These are phyloP conservation scores for Phytopythium kandeliae DNA, from an alignment of 352 stramenopile genomes.

Conservation along the genomic window DNA sequence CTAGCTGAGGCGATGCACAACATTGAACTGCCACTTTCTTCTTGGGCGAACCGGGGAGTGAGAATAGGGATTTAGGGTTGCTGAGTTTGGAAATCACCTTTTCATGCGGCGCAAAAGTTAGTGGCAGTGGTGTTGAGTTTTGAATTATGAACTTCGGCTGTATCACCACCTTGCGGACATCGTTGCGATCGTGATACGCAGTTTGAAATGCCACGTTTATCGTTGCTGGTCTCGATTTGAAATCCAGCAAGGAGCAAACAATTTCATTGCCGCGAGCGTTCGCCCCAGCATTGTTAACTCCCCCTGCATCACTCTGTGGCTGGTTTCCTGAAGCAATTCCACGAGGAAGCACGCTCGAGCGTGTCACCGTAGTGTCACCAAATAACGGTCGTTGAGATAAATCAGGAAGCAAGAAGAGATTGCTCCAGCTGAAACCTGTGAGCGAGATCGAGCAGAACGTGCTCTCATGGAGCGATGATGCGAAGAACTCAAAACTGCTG, in stretches of 20 bases:
- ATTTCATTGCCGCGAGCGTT: slow-evolving; percentile 16
- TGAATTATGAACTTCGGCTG: slow-evolving; percentile 58
- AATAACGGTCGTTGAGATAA: slow-evolving; percentile 10
- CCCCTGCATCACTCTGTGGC: slow-evolving; percentile 1
- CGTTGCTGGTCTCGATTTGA: slow-evolving; percentile 47
- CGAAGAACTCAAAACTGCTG: slow-evolving; percentile 47
- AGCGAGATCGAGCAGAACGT: slow-evolving; percentile 78
- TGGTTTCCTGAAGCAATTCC: neutral
- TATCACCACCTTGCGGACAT: slow-evolving; percentile 51
- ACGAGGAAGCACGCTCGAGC: neutral
- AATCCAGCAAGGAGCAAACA: slow-evolving; percentile 51
- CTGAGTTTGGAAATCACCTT: slow-evolving; percentile 48
- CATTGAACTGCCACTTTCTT: slow-evolving; percentile 36
- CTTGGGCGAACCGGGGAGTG: slow-evolving; percentile 30
- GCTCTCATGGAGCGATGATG: slow-evolving; percentile 64
- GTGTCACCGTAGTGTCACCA: neutral
- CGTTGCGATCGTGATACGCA: slow-evolving; percentile 31
- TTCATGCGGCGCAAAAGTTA: slow-evolving; percentile 47
- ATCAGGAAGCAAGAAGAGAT: slow-evolving; percentile 52
- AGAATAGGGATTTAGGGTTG: slow-evolving; percentile 62
- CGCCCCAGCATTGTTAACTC: slow-evolving; percentile 13
- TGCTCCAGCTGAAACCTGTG: slow-evolving; percentile 75
- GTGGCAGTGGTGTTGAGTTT: slow-evolving; percentile 46
- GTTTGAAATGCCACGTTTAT: slow-evolving; percentile 61
- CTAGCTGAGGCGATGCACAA: slow-evolving; percentile 52